Base-by-base conservation (phyloP, 306 rosid genomes). In the Corylus heterophylla region DNA sequence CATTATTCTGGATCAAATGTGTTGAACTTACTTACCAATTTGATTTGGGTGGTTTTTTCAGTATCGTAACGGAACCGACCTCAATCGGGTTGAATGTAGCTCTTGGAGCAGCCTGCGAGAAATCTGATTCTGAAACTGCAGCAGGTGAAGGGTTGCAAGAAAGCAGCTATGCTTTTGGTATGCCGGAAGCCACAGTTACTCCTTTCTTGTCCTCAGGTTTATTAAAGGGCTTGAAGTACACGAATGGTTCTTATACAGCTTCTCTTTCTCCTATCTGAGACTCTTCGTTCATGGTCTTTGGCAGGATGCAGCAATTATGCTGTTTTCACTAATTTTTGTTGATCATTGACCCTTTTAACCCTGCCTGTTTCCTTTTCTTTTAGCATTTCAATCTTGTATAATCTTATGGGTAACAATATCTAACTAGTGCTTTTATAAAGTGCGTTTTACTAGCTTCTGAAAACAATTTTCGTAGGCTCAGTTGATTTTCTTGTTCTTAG, bases 51-150 rank as follows among this genome's bases (percentile, higher is more conserved):
- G 70, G 22, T 52, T 78, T 78, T 64, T 76, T 42, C 96, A 93
- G 99, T 76, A 93, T 95, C 73, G 78, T 76, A 72, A 84, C 87
- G 45, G 96, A 90, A 55, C 88, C 93, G 18, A 69, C 80, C 52
- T 89, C 99, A 22, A 54, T 75, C 9, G 90, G 96, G 48, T 83
- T 95, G 88, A 93, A 96, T 84, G 84, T 83, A 82, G 96, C 97
- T 75, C 73, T 90, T 63, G 94, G 87, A 83, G 74, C 93, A 78
- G 80, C 76, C 20, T 75, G 79, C 75, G 93, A 85, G 74, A 86
- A 86, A 74, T 76, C 85, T 12, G 87, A 83, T 73, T 63, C 79
- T 81, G 73, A 81, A 51, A 85, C 85, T 37, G 71, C 35, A 0
- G 63, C 80, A 17, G 25, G 74, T 55, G 86, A 74, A 86, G 83